Conservation (phyloP, 108 stramenopile species). For the Discostella stelligeroides region DNA sequence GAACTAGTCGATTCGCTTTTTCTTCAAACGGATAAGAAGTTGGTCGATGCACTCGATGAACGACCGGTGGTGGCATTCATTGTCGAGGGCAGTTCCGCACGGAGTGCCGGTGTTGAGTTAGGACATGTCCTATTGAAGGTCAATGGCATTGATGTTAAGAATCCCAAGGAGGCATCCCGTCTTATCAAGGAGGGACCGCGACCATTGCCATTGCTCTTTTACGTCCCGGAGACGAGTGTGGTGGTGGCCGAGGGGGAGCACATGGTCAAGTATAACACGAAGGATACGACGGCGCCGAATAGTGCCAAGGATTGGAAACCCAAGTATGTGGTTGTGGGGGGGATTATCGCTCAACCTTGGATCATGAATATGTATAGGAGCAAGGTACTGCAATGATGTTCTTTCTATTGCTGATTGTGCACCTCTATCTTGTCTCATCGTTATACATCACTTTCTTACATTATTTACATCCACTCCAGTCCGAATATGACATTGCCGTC, state of each 20-base stretch:
- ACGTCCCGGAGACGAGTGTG: conserved; percentile 83
- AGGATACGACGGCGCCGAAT: conserved; percentile 85
- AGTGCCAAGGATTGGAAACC: conserved; percentile 91
- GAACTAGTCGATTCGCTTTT: conserved; percentile 86
- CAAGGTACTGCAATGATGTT: conserved; percentile 54
- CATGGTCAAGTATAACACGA: conserved; percentile 92
- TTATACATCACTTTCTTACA: neutral
- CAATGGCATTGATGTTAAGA: conserved; percentile 87
- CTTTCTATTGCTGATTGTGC: no score
- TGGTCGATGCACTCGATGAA: conserved; percentile 75
- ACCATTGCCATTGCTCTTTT: conserved; percentile 81
- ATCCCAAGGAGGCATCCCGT: conserved; percentile 88
- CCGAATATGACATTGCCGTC: conserved; percentile 92
- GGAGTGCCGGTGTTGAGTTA: conserved; percentile 82
- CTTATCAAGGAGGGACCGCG: conserved; percentile 91
- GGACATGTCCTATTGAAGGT: conserved; percentile 88
- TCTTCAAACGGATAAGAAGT: conserved; percentile 67
- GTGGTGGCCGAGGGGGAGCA: conserved; percentile 89
- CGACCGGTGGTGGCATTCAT: conserved; percentile 91
- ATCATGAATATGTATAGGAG: conserved; percentile 95
- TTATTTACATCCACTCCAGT: no score
- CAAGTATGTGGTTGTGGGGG: conserved; percentile 91
- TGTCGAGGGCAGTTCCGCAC: conserved; percentile 83
- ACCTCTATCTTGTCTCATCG: neutral
- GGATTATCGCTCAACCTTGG: conserved; percentile 92